Conservation (phyloP, 139 green algal genomes). For the Haematococcus lacustris region DNA sequence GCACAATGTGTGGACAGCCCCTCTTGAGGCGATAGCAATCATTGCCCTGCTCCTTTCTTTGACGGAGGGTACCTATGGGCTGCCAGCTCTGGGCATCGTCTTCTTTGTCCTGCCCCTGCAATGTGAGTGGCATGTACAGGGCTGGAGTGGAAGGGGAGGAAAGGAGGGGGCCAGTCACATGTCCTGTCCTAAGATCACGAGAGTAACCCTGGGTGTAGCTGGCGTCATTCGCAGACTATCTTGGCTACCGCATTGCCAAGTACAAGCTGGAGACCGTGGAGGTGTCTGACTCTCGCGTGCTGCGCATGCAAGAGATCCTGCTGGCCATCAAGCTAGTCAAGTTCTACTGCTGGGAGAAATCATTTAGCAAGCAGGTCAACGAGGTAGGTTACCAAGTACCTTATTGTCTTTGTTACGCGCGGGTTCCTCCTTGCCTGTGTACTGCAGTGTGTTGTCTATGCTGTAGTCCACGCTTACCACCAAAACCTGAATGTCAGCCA, state of each 20-base stretch:
- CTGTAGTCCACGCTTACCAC: no score
- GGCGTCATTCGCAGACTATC: slow-evolving; percentile 40
- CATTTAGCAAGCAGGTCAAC: slow-evolving; percentile 44
- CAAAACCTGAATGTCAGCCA: no score
- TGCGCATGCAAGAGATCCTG: slow-evolving; percentile 49
- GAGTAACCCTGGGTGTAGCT: no score
- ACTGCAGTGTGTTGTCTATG: no score
- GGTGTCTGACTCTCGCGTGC: slow-evolving; percentile 42
- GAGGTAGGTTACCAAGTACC: slow-evolving; percentile 28
- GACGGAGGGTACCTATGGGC: slow-evolving; percentile 41
- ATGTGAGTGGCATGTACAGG: slow-evolving; percentile 5
- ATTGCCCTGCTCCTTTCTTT: slow-evolving; percentile 51
- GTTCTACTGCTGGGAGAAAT: slow-evolving; percentile 60
- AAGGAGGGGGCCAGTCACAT: background rate
- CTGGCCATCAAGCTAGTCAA: slow-evolving; percentile 66
- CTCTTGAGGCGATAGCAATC: slow-evolving; percentile 49
- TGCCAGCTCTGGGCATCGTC: slow-evolving; percentile 47
- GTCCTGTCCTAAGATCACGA: no score
- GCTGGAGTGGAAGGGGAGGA: background rate
- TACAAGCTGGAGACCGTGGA: slow-evolving; percentile 53
- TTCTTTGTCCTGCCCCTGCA: slow-evolving; percentile 37
- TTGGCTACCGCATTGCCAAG: slow-evolving; percentile 45
- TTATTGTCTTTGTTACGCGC: background rate
- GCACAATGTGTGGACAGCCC: slow-evolving; percentile 62
- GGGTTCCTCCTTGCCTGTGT: no score